A percentile compares a stretch with the other conserved stretches of the same genome.
phyloP scores from a whole-genome alignment of 345 rosid species.

The Citrus cavaleriei region DNA sequence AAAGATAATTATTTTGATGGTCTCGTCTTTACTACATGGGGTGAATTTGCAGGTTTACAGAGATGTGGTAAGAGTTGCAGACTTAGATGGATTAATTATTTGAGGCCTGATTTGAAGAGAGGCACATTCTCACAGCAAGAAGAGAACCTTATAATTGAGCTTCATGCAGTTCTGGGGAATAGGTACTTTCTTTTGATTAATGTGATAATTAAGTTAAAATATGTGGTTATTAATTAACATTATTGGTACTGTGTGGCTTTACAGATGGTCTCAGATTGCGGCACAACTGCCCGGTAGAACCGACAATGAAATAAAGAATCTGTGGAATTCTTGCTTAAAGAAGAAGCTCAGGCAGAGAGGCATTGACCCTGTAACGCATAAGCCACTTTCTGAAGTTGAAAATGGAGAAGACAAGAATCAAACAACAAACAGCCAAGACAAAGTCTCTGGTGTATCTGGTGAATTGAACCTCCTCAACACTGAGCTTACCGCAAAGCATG shows the following conservation, averaged over 20 bases:
- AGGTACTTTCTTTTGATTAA: slow-evolving; percentile 36
- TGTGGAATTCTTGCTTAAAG: slow-evolving; percentile 64
- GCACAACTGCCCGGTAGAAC: slow-evolving; percentile 70
- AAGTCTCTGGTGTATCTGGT: slow-evolving; percentile 18
- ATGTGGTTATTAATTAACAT: not conserved
- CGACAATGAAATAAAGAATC: slow-evolving; percentile 63
- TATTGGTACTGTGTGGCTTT: not conserved
- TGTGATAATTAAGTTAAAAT: not conserved
- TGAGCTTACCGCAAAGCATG: slow-evolving; percentile 2
- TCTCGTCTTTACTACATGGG: not conserved
- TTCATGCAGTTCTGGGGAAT: slow-evolving; percentile 89
- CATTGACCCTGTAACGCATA: slow-evolving; percentile 63
- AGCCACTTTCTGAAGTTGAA: slow-evolving; percentile 56
- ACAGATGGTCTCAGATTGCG: slow-evolving; percentile 71
- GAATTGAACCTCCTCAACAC: slow-evolving; percentile 26
- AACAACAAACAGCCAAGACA: slow-evolving; percentile 14
- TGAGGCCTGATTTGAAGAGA: slow-evolving; percentile 96
- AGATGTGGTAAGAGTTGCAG: slow-evolving; percentile 99
- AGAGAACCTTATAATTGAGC: slow-evolving; percentile 84
- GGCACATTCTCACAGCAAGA: slow-evolving; percentile 93
- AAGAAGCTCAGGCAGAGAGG: slow-evolving; percentile 56
- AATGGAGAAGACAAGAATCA: slow-evolving; percentile 43
- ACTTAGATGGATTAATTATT: slow-evolving; percentile 90
- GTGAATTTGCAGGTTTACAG: slow-evolving; percentile 59
- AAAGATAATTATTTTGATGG: not conserved